Base-by-base conservation (phyloP, 352 stramenopile species). In the Phytophthora citrophthora region DNA sequence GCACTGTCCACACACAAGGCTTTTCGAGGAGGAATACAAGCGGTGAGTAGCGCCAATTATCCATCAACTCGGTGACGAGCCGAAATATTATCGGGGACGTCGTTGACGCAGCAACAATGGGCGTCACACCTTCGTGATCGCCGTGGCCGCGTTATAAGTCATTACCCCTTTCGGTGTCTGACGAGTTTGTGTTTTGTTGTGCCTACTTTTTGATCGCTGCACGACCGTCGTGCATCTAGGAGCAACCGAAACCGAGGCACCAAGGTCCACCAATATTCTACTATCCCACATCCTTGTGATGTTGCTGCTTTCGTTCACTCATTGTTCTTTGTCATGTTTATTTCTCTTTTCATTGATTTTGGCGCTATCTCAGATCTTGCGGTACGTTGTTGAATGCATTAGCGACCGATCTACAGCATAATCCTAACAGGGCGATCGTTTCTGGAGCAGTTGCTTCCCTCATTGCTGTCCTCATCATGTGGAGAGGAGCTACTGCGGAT, bases 391-490 rank as follows among this genome's bases (percentile, higher is more conserved):
- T 24, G 27, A n/a, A 68, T 4, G 51, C 87, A 8, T 68, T 24
- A 27, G 11, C 15, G 9, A 10, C 4, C 23, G 6, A 26, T 16
- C 12, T 23, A 34, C 11, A 36, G 6, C 44, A n/a, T 6, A 40
- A 15, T 4, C 16, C 27, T 63, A 63, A 68, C 44, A 18, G 6
- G 15, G 16, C 18, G 13, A 11, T 44, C 23, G 3, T 51, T 51
- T 20, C 18, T 24, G 27, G 20, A 68, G 5, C 56, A 88, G 10
- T 68, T 91, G 81, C 68, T 91, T 91, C 54, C 79, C 82, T 34
- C 82, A 91, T 54, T 91, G 82, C 61, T 91, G 82, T 45, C 82
- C 82, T 0, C 51, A 79, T 40, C 82, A 91, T 49, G 62, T 91
- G 34, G 74, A 81, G 34, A 72, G 82, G 29, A 91, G 82, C 61